Percentiles rank a stretch among this genome's conserved stretches.
phyloP scores from a whole-genome alignment of 345 rosid species.

The Citrus medica region DNA sequence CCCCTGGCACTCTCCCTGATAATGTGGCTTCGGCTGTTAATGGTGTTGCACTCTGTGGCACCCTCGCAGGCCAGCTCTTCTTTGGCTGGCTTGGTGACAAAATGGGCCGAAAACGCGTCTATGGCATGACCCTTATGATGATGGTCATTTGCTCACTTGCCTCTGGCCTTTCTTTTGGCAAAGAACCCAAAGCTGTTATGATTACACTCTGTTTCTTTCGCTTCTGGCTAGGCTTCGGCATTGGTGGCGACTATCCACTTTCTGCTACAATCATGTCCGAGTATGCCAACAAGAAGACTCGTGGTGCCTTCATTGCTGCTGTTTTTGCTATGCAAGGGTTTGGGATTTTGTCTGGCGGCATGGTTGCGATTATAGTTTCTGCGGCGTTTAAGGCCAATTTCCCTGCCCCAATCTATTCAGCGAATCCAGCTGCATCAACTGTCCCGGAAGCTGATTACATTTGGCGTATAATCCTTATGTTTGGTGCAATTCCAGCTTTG shows the following conservation, averaged over 20 bases:
- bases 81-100: slow-evolving; percentile 87
- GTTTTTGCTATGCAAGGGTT: slow-evolving; percentile 85
- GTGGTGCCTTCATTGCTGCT: slow-evolving; percentile 68
- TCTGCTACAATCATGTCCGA: slow-evolving; percentile 93
- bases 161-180: slow-evolving; percentile 63
- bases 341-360: slow-evolving; percentile 71
- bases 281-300: slow-evolving; percentile 69
- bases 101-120: slow-evolving; percentile 63
- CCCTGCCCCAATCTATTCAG: slow-evolving; percentile 26
- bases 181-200: slow-evolving; percentile 37
- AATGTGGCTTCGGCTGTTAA: slow-evolving; percentile 57
- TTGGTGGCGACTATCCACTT: slow-evolving; percentile 87
- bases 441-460: slow-evolving; percentile 57
- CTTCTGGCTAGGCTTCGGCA: slow-evolving; percentile 86
- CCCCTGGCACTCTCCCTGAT: slow-evolving; percentile 61
- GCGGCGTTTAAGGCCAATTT: slow-evolving; percentile 30
- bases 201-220: slow-evolving; percentile 75
- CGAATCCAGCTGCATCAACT: slow-evolving; percentile 39
- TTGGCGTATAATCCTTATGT: slow-evolving; percentile 67
- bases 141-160: slow-evolving; percentile 62
- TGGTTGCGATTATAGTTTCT: slow-evolving; percentile 45
- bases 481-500: slow-evolving; percentile 66
- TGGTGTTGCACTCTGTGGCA: slow-evolving; percentile 79
- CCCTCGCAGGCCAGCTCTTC: slow-evolving; percentile 77
- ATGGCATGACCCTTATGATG: slow-evolving; percentile 61